A percentile compares a stretch with the other conserved stretches of the same genome.
These are phyloP conservation scores for Solanum gandarillasii DNA, from an alignment of 257 asterid species.

Conservation along the genomic window DNA sequence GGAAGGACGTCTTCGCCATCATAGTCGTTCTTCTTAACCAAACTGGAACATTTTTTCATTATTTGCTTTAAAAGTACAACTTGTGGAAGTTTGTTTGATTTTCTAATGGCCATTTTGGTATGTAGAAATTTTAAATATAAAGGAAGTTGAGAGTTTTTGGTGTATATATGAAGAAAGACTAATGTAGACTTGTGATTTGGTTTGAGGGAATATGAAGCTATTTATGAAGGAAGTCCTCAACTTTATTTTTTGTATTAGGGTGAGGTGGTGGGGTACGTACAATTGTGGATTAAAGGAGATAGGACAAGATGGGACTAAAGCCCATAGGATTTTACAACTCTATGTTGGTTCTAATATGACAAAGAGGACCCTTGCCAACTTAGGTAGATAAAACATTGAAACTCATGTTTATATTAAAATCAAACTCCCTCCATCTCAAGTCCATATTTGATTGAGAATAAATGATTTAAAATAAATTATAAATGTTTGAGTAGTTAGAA, in stretches of 20 bases:
- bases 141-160: neutral
- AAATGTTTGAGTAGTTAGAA: too few relatives aligned
- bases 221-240: slow-evolving; percentile 24
- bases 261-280: neutral
- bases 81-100: slow-evolving; percentile 2
- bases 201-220: slow-evolving; percentile 12
- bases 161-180: neutral
- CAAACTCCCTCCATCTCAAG: neutral
- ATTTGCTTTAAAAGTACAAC: neutral
- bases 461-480: too few relatives aligned
- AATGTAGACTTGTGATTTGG: neutral
- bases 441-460: neutral
- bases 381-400: neutral
- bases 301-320: neutral
- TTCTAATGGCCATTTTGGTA: slow-evolving; percentile 12
- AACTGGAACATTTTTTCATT: neutral
- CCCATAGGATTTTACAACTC: neutral
- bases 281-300: neutral
- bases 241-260: neutral
- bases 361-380: neutral
- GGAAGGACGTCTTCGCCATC: neutral
- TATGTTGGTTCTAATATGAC: neutral
- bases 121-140: neutral
- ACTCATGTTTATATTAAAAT: too few relatives aligned
- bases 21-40: neutral